These are phyloP conservation scores for Penicillium sp. DNA, from an alignment of 2,329 filamentous ascomycete genomes.

Conservation along the genomic window DNA sequence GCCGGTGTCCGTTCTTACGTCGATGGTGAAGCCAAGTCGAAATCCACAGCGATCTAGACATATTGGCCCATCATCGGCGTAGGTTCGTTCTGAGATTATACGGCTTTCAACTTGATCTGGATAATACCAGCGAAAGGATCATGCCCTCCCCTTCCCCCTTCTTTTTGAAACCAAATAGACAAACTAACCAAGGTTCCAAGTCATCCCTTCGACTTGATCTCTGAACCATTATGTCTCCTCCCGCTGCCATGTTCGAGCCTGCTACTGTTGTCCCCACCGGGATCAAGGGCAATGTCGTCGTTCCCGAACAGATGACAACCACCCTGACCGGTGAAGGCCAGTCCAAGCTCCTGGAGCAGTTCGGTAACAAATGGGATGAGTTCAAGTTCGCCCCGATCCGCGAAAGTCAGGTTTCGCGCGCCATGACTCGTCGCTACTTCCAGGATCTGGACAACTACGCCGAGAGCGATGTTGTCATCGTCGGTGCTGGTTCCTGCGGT, in stretches of 20 bases:
- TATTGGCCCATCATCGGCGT: slow-evolving; percentile 7
- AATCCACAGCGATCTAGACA: not conserved
- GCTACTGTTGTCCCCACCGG: slow-evolving; percentile 34
- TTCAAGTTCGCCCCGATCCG: slow-evolving; percentile 85
- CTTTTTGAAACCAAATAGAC: slow-evolving; percentile 35
- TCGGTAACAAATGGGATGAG: slow-evolving; percentile 72
- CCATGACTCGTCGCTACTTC: slow-evolving; percentile 94
- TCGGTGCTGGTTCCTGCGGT: slow-evolving; percentile 85
- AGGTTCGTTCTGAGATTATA: slow-evolving; percentile 68
- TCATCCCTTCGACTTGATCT: slow-evolving; percentile 27
- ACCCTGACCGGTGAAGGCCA: slow-evolving; percentile 39
- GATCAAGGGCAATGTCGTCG: slow-evolving; percentile 46
- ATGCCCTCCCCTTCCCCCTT: slow-evolving; percentile 63
- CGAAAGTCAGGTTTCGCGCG: slow-evolving; percentile 85
- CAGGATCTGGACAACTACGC: slow-evolving; percentile 81
- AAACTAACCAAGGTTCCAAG: slow-evolving; percentile 35
- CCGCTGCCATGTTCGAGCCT: slow-evolving; percentile 61
- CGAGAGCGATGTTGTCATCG: slow-evolving; percentile 89
- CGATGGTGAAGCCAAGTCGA: slow-evolving; percentile 24
- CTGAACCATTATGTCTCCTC: slow-evolving; percentile 68
- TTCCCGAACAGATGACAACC: slow-evolving; percentile 43
- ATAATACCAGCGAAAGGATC: slow-evolving; percentile 99
- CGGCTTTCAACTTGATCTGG: slow-evolving; percentile 93
- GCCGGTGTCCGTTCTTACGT: slow-evolving; percentile 58
- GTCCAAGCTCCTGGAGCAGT: slow-evolving; percentile 58